Evolutionary conservation across 257 asterid genomes (phyloP), one percentile per base, ranked within the genome.

Genomic region (Ilex asprella): DNA sequence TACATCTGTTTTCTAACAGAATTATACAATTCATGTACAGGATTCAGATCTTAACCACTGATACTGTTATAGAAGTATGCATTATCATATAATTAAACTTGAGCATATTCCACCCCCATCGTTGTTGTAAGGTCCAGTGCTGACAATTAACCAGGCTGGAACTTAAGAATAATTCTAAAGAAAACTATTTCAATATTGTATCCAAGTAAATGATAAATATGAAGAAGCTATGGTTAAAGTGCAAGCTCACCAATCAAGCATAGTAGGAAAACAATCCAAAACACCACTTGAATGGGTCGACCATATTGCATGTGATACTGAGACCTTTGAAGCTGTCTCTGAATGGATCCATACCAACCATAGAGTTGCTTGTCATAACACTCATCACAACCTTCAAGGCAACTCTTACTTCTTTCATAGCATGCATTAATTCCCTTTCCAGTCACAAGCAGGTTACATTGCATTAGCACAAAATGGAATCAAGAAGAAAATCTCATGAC

Each of bases 321-420:
- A 55, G 96, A 86, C 73, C 97, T 86, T 76, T 82, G 99, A 66
- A 89, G 78, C 72, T 82, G 96, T 74, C 99, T 87, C 66, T 80
- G 91, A 55, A 86, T 39, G 57, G 86, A 66, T 63, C 99, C 96
- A 61, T 73, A 82, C 97, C 97, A 85, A 51, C 97, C 91, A 64
- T 85, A 65, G 52, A 86, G 68, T 56, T 85, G 93, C 71, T 86
- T 92, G 67, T 82, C 84, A 65, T 76, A 88, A 59, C 75, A 83
- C 31, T 85, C 81, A 65, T 82, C 85, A 66, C 86, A 76, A 61
- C 89, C 85, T 39, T 79, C 91, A 6, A 84, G 78, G 75, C 89
- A 79, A 70, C 89, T 81, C 80, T 84, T 86, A 76, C 73, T 82
- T 71, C 82, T 86, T 66, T 86, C 89, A 9, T 66, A 81, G 71